These are phyloP conservation scores for Tuber calosporum DNA, from an alignment of 495 filamentous ascomycete genomes.

Conservation along the genomic window DNA sequence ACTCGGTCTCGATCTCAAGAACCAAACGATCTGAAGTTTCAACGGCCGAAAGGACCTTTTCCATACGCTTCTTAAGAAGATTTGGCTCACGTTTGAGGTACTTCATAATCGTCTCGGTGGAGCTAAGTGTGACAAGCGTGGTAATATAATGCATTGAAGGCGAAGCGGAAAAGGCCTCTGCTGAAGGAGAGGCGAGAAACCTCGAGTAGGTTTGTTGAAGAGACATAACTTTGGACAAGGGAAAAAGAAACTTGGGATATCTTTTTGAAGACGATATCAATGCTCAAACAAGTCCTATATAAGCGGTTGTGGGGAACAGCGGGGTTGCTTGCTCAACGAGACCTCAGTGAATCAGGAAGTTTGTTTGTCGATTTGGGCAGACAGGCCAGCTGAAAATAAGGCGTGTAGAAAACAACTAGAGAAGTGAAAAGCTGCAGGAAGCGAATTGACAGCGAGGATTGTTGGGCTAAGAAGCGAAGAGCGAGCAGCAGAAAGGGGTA, in stretches of 20 bases:
- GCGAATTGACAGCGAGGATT: slow-evolving; percentile 15
- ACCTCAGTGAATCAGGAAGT: slow-evolving; percentile 12
- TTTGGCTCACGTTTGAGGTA: slow-evolving; percentile 61
- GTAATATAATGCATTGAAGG: slow-evolving; percentile 86
- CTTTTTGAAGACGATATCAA: slow-evolving; percentile 5
- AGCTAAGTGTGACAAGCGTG: slow-evolving; percentile 66
- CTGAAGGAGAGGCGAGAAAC: slow-evolving; percentile 65
- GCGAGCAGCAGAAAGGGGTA: slow-evolving; percentile 14
- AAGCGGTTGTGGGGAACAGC: background rate
- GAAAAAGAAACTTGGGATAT: slow-evolving; percentile 1
- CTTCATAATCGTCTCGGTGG: slow-evolving; percentile 64
- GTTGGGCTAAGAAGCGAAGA: slow-evolving; percentile 25
- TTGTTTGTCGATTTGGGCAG: slow-evolving; percentile 24
- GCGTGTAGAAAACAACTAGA: slow-evolving; percentile 23
- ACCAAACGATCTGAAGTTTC: slow-evolving; percentile 63
- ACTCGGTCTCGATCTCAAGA: slow-evolving; percentile 69
- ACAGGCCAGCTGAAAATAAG: slow-evolving; percentile 33
- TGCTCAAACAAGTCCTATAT: background rate
- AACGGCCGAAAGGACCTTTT: slow-evolving; percentile 64
- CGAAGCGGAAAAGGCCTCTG: slow-evolving; percentile 58
- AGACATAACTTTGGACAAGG: slow-evolving; percentile 49
- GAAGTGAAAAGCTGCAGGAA: slow-evolving; percentile 30
- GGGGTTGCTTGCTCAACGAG: slow-evolving; percentile 11
- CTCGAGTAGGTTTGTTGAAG: slow-evolving; percentile 64
- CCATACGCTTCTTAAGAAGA: slow-evolving; percentile 68